phyloP scores from a whole-genome alignment of 2,329 filamentous ascomycete genomes.

The Arthroderma sp. region DNA sequence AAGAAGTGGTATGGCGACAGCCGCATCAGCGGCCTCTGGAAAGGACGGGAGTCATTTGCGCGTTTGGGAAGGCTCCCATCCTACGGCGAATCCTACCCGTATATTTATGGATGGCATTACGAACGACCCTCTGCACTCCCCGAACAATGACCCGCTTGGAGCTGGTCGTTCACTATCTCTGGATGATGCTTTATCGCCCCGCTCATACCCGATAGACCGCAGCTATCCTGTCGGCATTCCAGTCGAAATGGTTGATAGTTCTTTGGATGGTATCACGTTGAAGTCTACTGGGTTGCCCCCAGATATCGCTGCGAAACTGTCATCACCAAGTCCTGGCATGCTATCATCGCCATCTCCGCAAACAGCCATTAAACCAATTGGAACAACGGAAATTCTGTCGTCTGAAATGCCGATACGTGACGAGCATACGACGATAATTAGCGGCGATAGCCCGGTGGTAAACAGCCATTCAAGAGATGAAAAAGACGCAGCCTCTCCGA shows the following conservation, averaged over 20 bases:
- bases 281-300: constrained; percentile 33
- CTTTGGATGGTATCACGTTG: constrained; percentile 34
- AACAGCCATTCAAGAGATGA: background rate
- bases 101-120: constrained; percentile 23
- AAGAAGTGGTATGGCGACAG: background rate
- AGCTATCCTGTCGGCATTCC: constrained; percentile 23
- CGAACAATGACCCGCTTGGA: constrained; percentile 21
- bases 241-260: constrained; percentile 34
- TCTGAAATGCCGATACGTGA: background rate
- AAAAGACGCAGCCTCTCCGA: too few relatives aligned
- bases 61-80: constrained; percentile 33
- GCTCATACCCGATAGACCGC: constrained; percentile 21
- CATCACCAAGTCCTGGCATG: constrained; percentile 20
- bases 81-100: constrained; percentile 27
- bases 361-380: background rate
- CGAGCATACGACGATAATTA: background rate
- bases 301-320: constrained; percentile 30
- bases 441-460: background rate
- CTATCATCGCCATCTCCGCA: constrained; percentile 13
- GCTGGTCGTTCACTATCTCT: constrained; percentile 21
- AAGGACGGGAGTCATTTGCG: constrained; percentile 13
- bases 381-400: constrained; percentile 11
- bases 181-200: constrained; percentile 28
- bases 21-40: background rate
- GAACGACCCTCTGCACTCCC: constrained; percentile 11